Evolutionary conservation across 768 basidiomycete genomes (phyloP).

Genomic region (Tubosaeta sp.): DNA sequence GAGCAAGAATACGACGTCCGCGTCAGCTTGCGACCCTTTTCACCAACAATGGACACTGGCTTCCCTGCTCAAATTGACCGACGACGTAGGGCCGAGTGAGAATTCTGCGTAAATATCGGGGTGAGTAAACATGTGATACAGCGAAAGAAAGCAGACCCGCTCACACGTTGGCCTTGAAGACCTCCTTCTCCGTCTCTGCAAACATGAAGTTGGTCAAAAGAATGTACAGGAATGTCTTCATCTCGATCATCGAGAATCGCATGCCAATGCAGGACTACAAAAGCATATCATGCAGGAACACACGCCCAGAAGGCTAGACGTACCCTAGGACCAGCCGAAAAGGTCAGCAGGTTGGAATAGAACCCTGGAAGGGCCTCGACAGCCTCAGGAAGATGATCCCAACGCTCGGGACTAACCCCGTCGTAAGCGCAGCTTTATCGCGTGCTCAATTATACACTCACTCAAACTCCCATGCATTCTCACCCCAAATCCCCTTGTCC

Average conservation of each 20-base stretch:
- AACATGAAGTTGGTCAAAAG: constrained; percentile 68
- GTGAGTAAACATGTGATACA: neutral
- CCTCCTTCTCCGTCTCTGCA: constrained; percentile 44
- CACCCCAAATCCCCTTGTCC: constrained; percentile 75
- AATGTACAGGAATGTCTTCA: constrained; percentile 71
- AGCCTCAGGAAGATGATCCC: constrained; percentile 72
- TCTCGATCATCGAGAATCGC: constrained; percentile 80
- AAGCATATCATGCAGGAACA: neutral
- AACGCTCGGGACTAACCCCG: constrained; percentile 65
- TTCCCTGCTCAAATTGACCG: constrained; percentile 52
- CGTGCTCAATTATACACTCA: constrained; percentile 31
- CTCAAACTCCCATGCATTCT: constrained; percentile 80
- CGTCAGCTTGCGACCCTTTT: constrained; percentile 26
- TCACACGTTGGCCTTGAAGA: constrained; percentile 61
- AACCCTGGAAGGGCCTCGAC: constrained; percentile 65
- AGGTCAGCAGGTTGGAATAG: constrained; percentile 66
- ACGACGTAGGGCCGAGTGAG: constrained; percentile 60
- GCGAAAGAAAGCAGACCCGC: constrained; percentile 16
- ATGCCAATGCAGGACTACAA: constrained; percentile 76
- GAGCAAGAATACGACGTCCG: neutral
- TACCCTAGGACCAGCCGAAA: constrained; percentile 80
- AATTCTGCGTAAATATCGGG: constrained; percentile 37
- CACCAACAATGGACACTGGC: constrained; percentile 58
- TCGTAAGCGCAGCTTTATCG: constrained; percentile 2
- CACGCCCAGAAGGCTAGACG: constrained; percentile 24